Evolutionary conservation across 2,329 filamentous ascomycete genomes (phyloP).

Genomic region (Colletotrichum tabaci): DNA sequence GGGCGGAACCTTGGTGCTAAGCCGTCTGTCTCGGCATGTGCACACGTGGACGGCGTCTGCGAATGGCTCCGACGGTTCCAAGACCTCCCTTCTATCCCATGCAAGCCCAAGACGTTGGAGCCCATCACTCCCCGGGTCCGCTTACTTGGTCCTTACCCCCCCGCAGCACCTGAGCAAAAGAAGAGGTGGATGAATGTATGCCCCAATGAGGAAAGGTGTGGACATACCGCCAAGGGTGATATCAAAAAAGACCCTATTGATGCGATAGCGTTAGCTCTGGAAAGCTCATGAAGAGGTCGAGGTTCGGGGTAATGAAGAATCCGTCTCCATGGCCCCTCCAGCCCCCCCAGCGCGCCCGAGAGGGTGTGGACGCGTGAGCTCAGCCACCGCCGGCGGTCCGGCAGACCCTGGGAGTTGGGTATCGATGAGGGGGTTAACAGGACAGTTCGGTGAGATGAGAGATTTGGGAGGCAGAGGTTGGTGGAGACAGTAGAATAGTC

Average conservation of each 20-base stretch:
- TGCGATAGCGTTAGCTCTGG: slow-evolving; percentile 33
- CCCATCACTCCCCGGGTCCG: background rate
- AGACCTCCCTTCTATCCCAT: background rate
- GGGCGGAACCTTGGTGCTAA: background rate
- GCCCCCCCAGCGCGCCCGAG: background rate
- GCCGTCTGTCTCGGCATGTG: slow-evolving; percentile 12
- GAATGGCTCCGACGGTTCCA: slow-evolving; percentile 15
- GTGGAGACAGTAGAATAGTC: background rate
- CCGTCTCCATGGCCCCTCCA: background rate
- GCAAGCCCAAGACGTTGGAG: background rate
- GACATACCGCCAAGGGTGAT: slow-evolving; percentile 80
- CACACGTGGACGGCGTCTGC: slow-evolving; percentile 6
- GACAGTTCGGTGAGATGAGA: slow-evolving; percentile 11
- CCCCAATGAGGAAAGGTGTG: slow-evolving; percentile 2
- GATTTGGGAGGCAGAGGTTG: slow-evolving; percentile 6
- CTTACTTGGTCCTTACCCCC: background rate
- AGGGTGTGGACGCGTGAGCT: slow-evolving; percentile 29
- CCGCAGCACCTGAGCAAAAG: slow-evolving; percentile 9
- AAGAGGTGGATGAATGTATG: slow-evolving; percentile 40
- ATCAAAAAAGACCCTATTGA: slow-evolving; percentile 78
- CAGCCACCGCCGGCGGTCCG: slow-evolving; percentile 17
- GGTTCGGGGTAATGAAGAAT: background rate
- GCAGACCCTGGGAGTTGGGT: background rate
- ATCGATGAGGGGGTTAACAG: slow-evolving; percentile 8
- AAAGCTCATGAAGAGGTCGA: background rate